These are phyloP conservation scores for Medicago truncatula DNA, from an alignment of 306 rosid species.

Conservation along the genomic window MtrunA17r5.0-ANR NC_053043.1:14614001-14614500, in stretches of 20 bases:
- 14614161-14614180: slow-evolving; percentile 35
- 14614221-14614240: slow-evolving; percentile 44
- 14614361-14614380: background rate
- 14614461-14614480: slow-evolving; percentile 33
- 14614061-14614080: slow-evolving; percentile 97
- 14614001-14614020: slow-evolving; percentile 21
- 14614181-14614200: slow-evolving; percentile 53
- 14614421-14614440: slow-evolving; percentile 8
- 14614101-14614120: slow-evolving; percentile 56
- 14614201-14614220: slow-evolving; percentile 45
- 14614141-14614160: slow-evolving; percentile 56
- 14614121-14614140: slow-evolving; percentile 71
- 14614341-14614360: background rate
- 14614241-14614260: slow-evolving; percentile 49
- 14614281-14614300: slow-evolving; percentile 24
- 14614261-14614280: slow-evolving; percentile 46
- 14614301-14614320: slow-evolving; percentile 6
- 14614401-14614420: slow-evolving; percentile 36
- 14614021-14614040: slow-evolving; percentile 92
- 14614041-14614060: slow-evolving; percentile 81
- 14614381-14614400: slow-evolving; percentile 36
- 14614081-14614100: slow-evolving; percentile 75
- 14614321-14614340: slow-evolving; percentile 27
- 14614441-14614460: slow-evolving; percentile 20
- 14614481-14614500: slow-evolving; percentile 38